phyloP scores from a whole-genome alignment of 306 rosid genomes.

The Lithocarpus polystachyus region DNA sequence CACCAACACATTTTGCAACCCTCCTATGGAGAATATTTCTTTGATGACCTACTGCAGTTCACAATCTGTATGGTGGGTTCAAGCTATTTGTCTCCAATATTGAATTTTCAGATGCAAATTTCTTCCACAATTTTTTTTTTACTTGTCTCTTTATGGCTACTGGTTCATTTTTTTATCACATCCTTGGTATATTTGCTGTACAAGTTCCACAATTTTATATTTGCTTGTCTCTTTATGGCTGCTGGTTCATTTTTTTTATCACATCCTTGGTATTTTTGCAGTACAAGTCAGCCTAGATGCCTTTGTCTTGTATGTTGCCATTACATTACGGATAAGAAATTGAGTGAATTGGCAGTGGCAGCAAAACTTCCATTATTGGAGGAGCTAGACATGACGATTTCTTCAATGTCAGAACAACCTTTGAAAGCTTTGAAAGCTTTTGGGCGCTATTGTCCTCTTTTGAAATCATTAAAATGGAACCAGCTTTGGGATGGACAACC shows the following conservation, averaged over 20 bases:
- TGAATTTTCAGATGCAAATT: too few relatives aligned
- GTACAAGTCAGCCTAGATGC: constrained; percentile 38
- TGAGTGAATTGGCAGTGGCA: constrained; percentile 38
- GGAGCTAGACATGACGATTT: constrained; percentile 48
- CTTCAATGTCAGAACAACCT: constrained; percentile 18
- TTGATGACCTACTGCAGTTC: too few relatives aligned
- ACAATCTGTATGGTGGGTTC: too few relatives aligned
- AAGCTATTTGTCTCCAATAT: too few relatives aligned
- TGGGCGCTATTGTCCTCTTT: constrained; percentile 47
- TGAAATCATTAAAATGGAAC: constrained; percentile 47
- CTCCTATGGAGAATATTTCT: too few relatives aligned
- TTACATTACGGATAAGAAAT: constrained; percentile 36
- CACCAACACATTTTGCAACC: too few relatives aligned
- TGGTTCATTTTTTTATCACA: too few relatives aligned
- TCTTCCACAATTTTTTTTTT: too few relatives aligned
- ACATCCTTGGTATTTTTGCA: constrained; percentile 11
- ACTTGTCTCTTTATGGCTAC: too few relatives aligned
- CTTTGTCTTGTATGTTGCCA: constrained; percentile 41
- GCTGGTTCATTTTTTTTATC: neutral
- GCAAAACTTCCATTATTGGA: constrained; percentile 51
- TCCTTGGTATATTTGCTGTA: too few relatives aligned
- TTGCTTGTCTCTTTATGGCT: too few relatives aligned
- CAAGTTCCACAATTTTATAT: too few relatives aligned
- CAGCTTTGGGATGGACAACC: neutral
- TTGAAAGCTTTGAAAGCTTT: constrained; percentile 40